Evolutionary conservation across 2,329 filamentous ascomycete species (phyloP).

Genomic region (Hysterium pulicare): DNA sequence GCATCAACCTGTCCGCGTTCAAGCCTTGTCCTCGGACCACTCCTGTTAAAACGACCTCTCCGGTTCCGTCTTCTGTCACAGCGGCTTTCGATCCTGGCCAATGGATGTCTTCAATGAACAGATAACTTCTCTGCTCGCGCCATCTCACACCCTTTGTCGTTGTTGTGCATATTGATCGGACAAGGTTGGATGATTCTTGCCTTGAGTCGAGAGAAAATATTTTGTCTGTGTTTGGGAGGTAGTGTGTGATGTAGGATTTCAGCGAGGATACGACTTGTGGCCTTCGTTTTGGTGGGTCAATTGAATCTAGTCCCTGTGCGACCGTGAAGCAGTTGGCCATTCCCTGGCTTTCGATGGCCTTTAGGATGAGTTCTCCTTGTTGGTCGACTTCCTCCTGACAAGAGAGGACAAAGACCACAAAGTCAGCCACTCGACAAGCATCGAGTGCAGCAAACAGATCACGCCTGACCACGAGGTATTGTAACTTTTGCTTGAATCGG

Average conservation of each 20-base stretch:
- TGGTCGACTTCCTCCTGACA: slow-evolving; percentile 79
- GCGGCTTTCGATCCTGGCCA: slow-evolving; percentile 57
- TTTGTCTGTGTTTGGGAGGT: slow-evolving; percentile 89
- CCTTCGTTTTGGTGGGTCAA: slow-evolving; percentile 77
- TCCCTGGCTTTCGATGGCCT: slow-evolving; percentile 87
- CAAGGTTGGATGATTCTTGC: slow-evolving; percentile 86
- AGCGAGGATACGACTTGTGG: slow-evolving; percentile 75
- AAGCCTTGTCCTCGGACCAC: slow-evolving; percentile 80
- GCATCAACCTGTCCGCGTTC: slow-evolving; percentile 85
- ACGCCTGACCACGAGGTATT: slow-evolving; percentile 73
- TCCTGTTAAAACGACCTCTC: slow-evolving; percentile 74
- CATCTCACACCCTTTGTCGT: slow-evolving; percentile 92
- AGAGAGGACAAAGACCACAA: slow-evolving; percentile 82
- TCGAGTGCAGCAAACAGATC: slow-evolving; percentile 78
- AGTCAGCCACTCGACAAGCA: slow-evolving; percentile 84
- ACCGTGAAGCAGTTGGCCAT: slow-evolving; percentile 88
- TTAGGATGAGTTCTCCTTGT: slow-evolving; percentile 78
- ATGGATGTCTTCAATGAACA: slow-evolving; percentile 78
- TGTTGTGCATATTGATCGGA: slow-evolving; percentile 86
- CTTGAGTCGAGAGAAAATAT: slow-evolving; percentile 82
- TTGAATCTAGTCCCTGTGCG: slow-evolving; percentile 72
- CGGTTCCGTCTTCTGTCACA: slow-evolving; percentile 45
- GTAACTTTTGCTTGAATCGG: slow-evolving; percentile 90
- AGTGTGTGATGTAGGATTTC: slow-evolving; percentile 90
- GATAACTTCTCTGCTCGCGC: slow-evolving; percentile 94